Base-by-base conservation (phyloP, 2,329 filamentous ascomycete species). In the Colletotrichum noveboracense region DNA sequence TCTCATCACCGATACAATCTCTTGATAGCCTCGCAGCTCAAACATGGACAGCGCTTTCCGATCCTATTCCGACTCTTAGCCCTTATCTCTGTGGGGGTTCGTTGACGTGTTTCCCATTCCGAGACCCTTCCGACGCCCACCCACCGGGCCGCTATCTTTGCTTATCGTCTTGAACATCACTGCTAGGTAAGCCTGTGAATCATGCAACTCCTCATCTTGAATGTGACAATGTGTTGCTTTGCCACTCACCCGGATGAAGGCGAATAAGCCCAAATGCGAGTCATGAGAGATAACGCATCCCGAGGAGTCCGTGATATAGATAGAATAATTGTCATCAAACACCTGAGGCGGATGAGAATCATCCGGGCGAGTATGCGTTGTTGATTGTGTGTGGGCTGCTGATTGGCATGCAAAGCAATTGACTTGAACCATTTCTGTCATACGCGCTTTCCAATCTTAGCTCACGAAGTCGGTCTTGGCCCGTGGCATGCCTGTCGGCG, bases 41-140 rank as follows among this genome's bases (percentile, higher is more conserved):
- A 21, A 0, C 18, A 32, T 34, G 5, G 7, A 14, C n/a, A 18
- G 32, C 28, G 58, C 10, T 32, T 61, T 61, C 58, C 58, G 58
- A 61, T 3, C 18, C 12, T 28, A 14, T 71, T 71, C 61, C 70
- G 48, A 66, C n/a, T 32, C 12, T 24, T 21, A 7, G 13, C 34
- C n/a, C 70, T 71, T 71, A 66, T 71, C 70, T 66, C 12, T 66
- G 48, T 66, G 70, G 61, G 70, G 69, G 70, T 66, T 43, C 32
- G 9, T 71, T 58, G 60, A 71, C 60, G 48, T 38, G 43, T 58
- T 32, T 18, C 18, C 28, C 16, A 21, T 43, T 56, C 61, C 61
- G 61, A 34, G 34, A 38, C 24, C 24, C 7, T 71, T 71, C 70
- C 70, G 70, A 66, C 24, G 14, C 14, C 26, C n/a, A 38, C 24